Conservation (phyloP, 305 asterid species). For the Fraxinus dipetala region DNA sequence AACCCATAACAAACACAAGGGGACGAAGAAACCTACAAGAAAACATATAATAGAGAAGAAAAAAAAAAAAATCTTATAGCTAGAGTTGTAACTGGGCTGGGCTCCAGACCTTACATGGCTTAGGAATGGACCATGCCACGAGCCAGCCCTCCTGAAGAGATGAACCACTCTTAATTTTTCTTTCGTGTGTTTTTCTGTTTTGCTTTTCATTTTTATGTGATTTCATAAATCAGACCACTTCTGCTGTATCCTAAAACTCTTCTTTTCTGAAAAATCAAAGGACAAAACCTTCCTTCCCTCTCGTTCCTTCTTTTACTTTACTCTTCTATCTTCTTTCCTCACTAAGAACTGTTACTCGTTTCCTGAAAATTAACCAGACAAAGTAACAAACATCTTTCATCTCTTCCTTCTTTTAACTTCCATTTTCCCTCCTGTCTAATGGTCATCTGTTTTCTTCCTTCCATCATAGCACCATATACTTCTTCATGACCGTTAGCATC, state of each 20-base stretch:
- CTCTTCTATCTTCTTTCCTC: neutral
- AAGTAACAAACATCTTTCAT: neutral
- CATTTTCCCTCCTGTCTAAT: neutral
- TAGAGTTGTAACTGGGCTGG: neutral
- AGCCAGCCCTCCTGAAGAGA: neutral
- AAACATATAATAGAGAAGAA: neutral
- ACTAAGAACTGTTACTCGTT: neutral
- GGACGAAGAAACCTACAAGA: neutral
- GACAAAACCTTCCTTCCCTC: neutral
- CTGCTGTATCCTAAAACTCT: neutral
- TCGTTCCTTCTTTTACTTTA: neutral
- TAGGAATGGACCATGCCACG: neutral
- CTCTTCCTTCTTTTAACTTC: neutral
- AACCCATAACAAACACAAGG: neutral
- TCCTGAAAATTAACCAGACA: neutral
- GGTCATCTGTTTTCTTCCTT: neutral
- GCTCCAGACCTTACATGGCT: neutral
- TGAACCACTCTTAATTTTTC: neutral
- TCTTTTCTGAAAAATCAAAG: neutral
- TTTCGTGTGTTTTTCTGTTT: neutral
- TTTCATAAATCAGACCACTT: neutral
- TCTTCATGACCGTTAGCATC: neutral
- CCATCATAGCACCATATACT: neutral
- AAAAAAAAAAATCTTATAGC: neutral
- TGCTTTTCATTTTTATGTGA: neutral